These are phyloP conservation scores for Alternaria panax DNA, from an alignment of 2,329 filamentous ascomycete species.

Conservation along the genomic window DNA sequence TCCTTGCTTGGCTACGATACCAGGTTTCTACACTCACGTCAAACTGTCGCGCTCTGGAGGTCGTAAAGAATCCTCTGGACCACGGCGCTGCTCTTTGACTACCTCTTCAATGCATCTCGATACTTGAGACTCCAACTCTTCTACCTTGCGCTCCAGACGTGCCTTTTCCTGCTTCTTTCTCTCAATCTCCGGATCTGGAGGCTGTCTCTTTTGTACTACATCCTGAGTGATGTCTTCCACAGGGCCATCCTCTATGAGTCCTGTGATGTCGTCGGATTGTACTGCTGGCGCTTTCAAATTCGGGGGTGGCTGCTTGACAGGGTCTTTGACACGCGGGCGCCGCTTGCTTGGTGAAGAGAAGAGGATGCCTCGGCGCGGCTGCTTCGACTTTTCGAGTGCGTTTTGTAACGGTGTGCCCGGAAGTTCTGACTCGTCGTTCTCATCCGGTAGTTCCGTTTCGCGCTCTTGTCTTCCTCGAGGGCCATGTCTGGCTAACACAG, in stretches of 20 bases:
- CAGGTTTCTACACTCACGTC: slow-evolving; percentile 20
- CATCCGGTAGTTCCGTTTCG: neutral
- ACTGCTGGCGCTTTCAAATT: slow-evolving; percentile 22
- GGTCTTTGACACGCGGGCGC: slow-evolving; percentile 28
- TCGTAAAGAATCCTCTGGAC: slow-evolving; percentile 17
- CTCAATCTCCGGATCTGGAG: slow-evolving; percentile 35
- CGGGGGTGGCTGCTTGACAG: slow-evolving; percentile 24
- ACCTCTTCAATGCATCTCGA: slow-evolving; percentile 39
- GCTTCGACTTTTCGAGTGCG: slow-evolving; percentile 25
- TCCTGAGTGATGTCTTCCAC: neutral
- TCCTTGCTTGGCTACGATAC: neutral
- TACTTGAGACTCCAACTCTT: slow-evolving; percentile 44
- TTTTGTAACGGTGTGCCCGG: slow-evolving; percentile 32
- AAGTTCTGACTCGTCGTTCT: slow-evolving; percentile 25
- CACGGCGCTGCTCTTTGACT: slow-evolving; percentile 32
- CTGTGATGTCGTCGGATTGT: slow-evolving; percentile 19
- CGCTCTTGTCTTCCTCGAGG: slow-evolving; percentile 14
- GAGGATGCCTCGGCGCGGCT: slow-evolving; percentile 30
- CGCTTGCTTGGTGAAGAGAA: slow-evolving; percentile 46
- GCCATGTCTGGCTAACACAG: slow-evolving; percentile 14
- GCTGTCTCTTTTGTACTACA: slow-evolving; percentile 10
- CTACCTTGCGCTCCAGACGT: slow-evolving; percentile 36
- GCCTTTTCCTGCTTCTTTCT: slow-evolving; percentile 42
- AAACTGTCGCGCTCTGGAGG: slow-evolving; percentile 34
- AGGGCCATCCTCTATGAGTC: slow-evolving; percentile 19